Percentiles rank a stretch among this genome's conserved stretches.
Conservation (phyloP, 768 basidiomycete species). For the Russula sp. region DNA sequence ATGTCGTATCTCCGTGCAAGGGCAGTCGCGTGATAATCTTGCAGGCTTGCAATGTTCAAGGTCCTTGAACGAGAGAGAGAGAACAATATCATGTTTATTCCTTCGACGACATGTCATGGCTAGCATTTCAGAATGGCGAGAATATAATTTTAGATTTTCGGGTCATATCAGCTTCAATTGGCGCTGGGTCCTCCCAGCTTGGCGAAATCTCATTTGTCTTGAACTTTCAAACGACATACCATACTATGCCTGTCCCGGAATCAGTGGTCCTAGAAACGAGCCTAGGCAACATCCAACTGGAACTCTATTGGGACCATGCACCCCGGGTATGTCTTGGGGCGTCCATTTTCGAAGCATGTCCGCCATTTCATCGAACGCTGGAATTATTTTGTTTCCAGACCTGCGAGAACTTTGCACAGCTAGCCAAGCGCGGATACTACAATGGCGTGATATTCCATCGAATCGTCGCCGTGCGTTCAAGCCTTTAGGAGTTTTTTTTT, state of each 20-base stretch:
- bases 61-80: too few species aligned
- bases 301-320: constrained; percentile 91
- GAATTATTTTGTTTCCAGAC: constrained; percentile 45
- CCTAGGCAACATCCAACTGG: constrained; percentile 81
- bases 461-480: constrained; percentile 65
- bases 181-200: too few species aligned
- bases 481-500: neutral
- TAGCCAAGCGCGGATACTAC: constrained; percentile 90
- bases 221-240: neutral
- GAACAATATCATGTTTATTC: too few species aligned
- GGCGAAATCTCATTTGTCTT: too few species aligned
- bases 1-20: too few species aligned
- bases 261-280: constrained; percentile 77
- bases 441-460: constrained; percentile 88
- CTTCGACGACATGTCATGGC: too few species aligned
- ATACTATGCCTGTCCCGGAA: constrained; percentile 28
- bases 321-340: constrained; percentile 45
- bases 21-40: too few species aligned
- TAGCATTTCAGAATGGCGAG: too few species aligned
- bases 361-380: constrained; percentile 2
- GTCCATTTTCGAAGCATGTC: neutral
- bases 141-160: too few species aligned
- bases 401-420: constrained; percentile 91
- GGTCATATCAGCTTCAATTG: too few species aligned
- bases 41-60: too few species aligned